Base-by-base conservation (phyloP, 352 stramenopile genomes). In the Globisporangium camurandrum region DNA sequence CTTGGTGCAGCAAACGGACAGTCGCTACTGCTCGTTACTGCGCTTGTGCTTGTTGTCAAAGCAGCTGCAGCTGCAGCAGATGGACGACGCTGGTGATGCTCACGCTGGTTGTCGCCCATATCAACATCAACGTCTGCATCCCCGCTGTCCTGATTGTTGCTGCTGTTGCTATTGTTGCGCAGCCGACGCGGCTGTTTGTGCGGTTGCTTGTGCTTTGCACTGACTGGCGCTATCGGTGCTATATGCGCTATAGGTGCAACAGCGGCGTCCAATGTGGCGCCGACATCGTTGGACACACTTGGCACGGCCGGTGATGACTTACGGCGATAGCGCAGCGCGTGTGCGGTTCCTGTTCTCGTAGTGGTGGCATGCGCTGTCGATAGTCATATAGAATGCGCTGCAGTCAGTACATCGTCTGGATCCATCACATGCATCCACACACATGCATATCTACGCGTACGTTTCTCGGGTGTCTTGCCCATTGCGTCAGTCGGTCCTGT, bases 401-500 rank as follows among this genome's bases (percentile, higher is more conserved):
- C 26, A 59, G 3, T 6, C 38, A 8, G 50, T 12, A 38, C 12
- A 28, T 27, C 17, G 36, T 22, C 16, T 20, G 19, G 40, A 33
- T 19, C 12, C 4, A 33, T 46, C 20, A 33, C 11, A 33, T n/a
- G 22, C 22, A 46, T 17, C 9, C 22, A 27, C 38, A 7, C 4
- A 41, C 17, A 22, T 4, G 20, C 36, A 23, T 12, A 24, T 19
- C 8, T 3, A 62, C 41, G 24, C 40, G 54, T 38, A 68, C 61
- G 64, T 57, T 58, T 69, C 57, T 79, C 66, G 26, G 66, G 64
- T 14, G 66, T 73, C 56, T 80, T 86, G 55, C 60, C 64, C 71
- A 83, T 86, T 50, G 12, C 42, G 39, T 5, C 22, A 27, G 23
- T 45, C 24, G 34, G 9, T 43, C 34, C 20, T 24, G 10, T 11